Percentiles rank a stretch among this genome's conserved stretches.
Evolutionary conservation across 176 grass and related monocot species (phyloP).

Genomic region (Saccharum officinarum): DNA sequence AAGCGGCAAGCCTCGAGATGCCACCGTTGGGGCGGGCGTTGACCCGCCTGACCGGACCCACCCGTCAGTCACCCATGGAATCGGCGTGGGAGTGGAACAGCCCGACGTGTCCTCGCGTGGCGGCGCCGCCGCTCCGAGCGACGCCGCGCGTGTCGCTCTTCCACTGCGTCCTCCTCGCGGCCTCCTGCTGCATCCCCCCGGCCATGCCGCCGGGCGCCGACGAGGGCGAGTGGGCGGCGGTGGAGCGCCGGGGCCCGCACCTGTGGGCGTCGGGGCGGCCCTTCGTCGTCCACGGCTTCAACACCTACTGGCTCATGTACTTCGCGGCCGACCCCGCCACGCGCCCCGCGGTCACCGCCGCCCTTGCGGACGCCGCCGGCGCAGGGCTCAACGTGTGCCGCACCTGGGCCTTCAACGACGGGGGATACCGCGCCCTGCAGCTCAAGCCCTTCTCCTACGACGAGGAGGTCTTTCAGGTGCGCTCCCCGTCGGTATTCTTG

Average conservation of each 20-base stretch:
- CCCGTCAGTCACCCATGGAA: neutral
- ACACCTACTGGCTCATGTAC: conserved; percentile 85
- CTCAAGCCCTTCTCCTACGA: conserved; percentile 52
- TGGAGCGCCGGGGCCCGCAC: conserved; percentile 54
- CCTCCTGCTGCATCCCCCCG: neutral
- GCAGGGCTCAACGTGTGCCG: conserved; percentile 74
- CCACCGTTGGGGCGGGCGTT: neutral
- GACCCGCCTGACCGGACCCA: neutral
- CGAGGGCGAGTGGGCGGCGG: conserved; percentile 38
- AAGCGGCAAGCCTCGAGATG: neutral
- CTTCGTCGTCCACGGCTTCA: conserved; percentile 78
- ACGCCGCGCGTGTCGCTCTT: conserved; percentile 13
- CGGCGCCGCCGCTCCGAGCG: neutral
- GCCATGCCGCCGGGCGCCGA: conserved; percentile 17
- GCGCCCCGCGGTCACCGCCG: conserved; percentile 42
- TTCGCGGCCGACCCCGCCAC: conserved; percentile 64
- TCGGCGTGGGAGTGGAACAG: neutral
- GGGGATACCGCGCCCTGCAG: conserved; percentile 70
- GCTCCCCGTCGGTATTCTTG: neutral
- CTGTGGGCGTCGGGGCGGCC: conserved; percentile 42
- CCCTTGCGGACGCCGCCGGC: conserved; percentile 46
- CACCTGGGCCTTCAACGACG: conserved; percentile 89
- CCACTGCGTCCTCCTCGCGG: conserved; percentile 18
- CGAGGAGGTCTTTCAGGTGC: conserved; percentile 37
- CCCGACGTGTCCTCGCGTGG: neutral